A percentile compares a stretch with the other conserved stretches of the same genome.
phyloP scores from a whole-genome alignment of 805 yeast genomes.

The Pichia cabralensis region DNA sequence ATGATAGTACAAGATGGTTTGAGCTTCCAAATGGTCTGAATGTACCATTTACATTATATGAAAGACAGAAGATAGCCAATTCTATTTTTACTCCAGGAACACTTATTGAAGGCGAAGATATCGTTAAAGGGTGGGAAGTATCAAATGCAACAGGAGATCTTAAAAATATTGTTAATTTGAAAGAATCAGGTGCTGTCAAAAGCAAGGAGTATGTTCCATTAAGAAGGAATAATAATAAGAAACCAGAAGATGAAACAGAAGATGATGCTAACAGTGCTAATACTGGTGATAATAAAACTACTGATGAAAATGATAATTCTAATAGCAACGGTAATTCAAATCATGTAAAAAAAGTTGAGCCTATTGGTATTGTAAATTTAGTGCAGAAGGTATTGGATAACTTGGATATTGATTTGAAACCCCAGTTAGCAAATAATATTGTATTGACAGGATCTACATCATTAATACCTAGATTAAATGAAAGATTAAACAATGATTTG shows the following conservation, averaged over 20 bases:
- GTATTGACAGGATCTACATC: constrained; percentile 82
- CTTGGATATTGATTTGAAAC: constrained; percentile 73
- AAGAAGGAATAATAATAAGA: constrained; percentile 42
- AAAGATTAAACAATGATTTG: constrained; percentile 63
- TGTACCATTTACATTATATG: constrained; percentile 42
- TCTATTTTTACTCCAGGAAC: constrained; percentile 58
- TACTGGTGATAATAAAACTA: constrained; percentile 23
- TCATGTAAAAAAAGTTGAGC: constrained; percentile 3
- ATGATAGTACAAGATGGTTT: constrained; percentile 36
- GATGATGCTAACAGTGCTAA: constrained; percentile 11
- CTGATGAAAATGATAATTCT: background rate
- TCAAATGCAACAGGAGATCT: no score
- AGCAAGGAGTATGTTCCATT: constrained; percentile 66
- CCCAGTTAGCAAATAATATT: constrained; percentile 81
- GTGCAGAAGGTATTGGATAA: constrained; percentile 43
- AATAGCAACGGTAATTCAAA: background rate
- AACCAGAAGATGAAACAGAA: constrained; percentile 27
- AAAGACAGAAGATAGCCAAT: constrained; percentile 59
- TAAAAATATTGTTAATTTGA: no score
- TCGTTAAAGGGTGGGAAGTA: constrained; percentile 25
- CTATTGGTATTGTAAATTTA: constrained; percentile 44
- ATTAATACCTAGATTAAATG: constrained; percentile 71
- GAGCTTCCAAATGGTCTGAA: constrained; percentile 74
- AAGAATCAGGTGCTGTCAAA: no score
- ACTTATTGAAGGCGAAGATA: constrained; percentile 17